These are phyloP conservation scores for Isabelozyma heimii DNA, from an alignment of 805 yeast species.

Conservation along the genomic window DNA sequence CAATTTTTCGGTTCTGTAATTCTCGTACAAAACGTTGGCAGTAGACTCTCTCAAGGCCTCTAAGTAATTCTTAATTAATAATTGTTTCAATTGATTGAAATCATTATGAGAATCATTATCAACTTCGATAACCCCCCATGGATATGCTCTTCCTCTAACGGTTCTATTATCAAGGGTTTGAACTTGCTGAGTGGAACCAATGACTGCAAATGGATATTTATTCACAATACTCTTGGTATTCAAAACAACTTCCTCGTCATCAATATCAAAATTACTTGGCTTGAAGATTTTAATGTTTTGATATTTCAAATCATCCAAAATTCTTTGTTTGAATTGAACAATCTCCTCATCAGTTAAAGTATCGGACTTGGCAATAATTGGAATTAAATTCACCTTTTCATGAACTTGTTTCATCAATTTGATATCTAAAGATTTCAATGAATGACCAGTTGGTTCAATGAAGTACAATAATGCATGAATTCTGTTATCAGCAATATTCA, in stretches of 20 bases:
- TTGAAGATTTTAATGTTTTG: slow-evolving; percentile 72
- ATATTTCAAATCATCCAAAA: slow-evolving; percentile 69
- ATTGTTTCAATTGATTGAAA: slow-evolving; percentile 82
- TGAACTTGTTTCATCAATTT: slow-evolving; percentile 84
- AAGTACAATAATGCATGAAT: slow-evolving; percentile 92
- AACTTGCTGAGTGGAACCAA: slow-evolving; percentile 79
- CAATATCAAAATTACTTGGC: slow-evolving; percentile 75
- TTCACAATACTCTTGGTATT: slow-evolving; percentile 66
- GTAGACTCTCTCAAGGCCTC: slow-evolving; percentile 93
- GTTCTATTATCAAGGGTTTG: slow-evolving; percentile 68
- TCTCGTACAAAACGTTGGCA: slow-evolving; percentile 72
- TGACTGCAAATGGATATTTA: slow-evolving; percentile 87
- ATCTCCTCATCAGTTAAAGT: slow-evolving; percentile 88
- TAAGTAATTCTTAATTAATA: slow-evolving; percentile 83
- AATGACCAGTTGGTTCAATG: slow-evolving; percentile 96
- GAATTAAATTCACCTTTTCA: slow-evolving; percentile 89
- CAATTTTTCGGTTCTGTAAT: slow-evolving; percentile 84
- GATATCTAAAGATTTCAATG: slow-evolving; percentile 83
- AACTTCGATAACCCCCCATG: slow-evolving; percentile 97
- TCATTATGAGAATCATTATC: slow-evolving; percentile 94
- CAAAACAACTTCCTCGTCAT: slow-evolving; percentile 77
- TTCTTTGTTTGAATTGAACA: slow-evolving; percentile 67
- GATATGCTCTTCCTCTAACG: slow-evolving; percentile 90
- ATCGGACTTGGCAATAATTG: slow-evolving; percentile 93
- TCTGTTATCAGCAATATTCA: slow-evolving; percentile 71